Percentiles rank a stretch among this genome's conserved stretches.
Conservation (phyloP, 1,139 yeast genomes). For the Saccharomyces pastorianus region DNA sequence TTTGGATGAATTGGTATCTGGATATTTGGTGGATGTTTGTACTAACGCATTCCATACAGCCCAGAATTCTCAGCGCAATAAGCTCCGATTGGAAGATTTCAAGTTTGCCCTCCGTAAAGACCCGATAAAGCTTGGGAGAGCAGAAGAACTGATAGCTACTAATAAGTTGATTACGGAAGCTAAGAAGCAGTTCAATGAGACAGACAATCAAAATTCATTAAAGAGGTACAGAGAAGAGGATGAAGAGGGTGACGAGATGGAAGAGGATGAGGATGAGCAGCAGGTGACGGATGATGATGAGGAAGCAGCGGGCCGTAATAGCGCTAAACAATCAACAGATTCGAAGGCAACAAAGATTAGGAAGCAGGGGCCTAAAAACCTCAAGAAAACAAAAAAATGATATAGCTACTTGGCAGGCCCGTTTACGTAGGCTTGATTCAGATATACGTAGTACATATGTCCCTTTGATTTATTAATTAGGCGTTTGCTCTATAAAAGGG, state of each 20-base stretch:
- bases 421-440: background rate
- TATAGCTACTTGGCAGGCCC: background rate
- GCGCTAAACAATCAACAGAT: conserved; percentile 1
- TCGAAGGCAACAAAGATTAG: background rate
- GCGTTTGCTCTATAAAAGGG: background rate
- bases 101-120: conserved; percentile 79
- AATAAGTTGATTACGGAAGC: conserved; percentile 74
- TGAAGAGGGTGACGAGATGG: conserved; percentile 31
- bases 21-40: conserved; percentile 65
- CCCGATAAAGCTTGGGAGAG: conserved; percentile 74
- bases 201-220: conserved; percentile 39
- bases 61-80: conserved; percentile 50
- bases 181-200: conserved; percentile 71
- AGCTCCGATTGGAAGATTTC: conserved; percentile 81
- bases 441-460: background rate
- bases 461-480: background rate
- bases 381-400: background rate
- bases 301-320: conserved; percentile 4
- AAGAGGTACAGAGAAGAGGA: conserved; percentile 30
- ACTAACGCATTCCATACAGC: conserved; percentile 42
- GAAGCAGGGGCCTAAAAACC: background rate
- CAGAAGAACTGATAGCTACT: conserved; percentile 67
- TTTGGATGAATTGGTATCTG: conserved; percentile 75
- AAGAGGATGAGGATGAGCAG: conserved; percentile 19
- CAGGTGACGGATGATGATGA: conserved; percentile 14